Evolutionary conservation across 1,139 yeast species (phyloP).

Genomic region (Scheffersomyces parashehatae): DNA sequence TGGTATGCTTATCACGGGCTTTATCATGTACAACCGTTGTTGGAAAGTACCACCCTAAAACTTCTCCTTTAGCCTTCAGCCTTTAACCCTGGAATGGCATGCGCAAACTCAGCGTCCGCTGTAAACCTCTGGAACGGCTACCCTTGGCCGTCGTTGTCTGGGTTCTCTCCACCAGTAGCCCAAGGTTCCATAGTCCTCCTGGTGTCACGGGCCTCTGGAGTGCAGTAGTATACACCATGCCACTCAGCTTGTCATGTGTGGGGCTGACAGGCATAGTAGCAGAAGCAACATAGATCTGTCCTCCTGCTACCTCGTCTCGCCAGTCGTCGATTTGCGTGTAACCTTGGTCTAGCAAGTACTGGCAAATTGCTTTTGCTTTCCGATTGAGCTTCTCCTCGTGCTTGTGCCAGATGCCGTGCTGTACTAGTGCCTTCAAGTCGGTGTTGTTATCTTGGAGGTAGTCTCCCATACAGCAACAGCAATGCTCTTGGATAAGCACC

Average conservation of each 20-base stretch:
- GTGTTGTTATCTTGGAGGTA: conserved; percentile 23
- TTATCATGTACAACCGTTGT: no score
- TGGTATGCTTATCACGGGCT: no score
- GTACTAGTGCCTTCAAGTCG: conserved; percentile 30
- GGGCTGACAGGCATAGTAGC: conserved; percentile 4
- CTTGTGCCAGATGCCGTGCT: conserved; percentile 31
- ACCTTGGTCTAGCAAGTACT: conserved; percentile 13
- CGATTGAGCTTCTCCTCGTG: conserved; percentile 18
- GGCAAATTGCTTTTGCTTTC: conserved; percentile 24
- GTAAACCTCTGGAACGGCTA: no score
- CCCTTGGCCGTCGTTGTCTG: no score
- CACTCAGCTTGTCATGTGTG: conserved; percentile 1
- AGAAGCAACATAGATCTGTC: conserved; percentile 17
- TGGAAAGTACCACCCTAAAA: no score
- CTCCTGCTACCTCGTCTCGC: conserved; percentile 26
- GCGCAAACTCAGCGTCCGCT: no score
- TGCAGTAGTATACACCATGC: conserved; percentile 2
- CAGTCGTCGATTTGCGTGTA: conserved; percentile 16
- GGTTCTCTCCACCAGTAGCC: no score
- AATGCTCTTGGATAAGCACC: conserved; percentile 27
- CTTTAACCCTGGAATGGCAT: no score
- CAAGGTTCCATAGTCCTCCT: conserved; percentile 1
- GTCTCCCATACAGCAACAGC: conserved; percentile 37
- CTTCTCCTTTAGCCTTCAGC: no score
- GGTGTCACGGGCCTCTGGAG: conserved; percentile 7